Conservation (phyloP, 768 basidiomycete genomes). For the Rhodotorula kratochvilovae region DNA sequence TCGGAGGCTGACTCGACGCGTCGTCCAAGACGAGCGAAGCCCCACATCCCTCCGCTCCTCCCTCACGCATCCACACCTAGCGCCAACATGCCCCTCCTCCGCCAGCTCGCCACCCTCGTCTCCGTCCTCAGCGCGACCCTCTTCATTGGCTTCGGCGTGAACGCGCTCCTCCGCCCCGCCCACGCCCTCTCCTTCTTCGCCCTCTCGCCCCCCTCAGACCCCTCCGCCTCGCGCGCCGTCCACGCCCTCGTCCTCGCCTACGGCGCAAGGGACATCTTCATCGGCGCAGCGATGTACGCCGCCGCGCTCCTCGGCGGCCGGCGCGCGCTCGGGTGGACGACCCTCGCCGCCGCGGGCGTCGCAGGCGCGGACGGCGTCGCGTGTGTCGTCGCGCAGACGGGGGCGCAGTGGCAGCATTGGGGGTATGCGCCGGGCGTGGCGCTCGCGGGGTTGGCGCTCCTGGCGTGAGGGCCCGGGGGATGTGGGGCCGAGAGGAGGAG, state of each 20-base stretch:
- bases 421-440: not conserved
- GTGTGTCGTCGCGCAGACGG: not conserved
- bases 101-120: not conserved
- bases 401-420: not conserved
- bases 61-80: too few relatives aligned
- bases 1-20: too few relatives aligned
- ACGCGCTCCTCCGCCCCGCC: not conserved
- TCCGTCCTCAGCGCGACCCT: not conserved
- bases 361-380: not conserved
- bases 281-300: not conserved
- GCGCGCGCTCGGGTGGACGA: not conserved
- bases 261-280: not conserved
- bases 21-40: too few relatives aligned
- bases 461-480: not conserved
- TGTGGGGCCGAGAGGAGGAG: too few relatives aligned
- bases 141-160: not conserved
- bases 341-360: not conserved
- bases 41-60: too few relatives aligned
- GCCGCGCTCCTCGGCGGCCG: not conserved
- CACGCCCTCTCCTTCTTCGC: not conserved
- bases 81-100: too few relatives aligned
- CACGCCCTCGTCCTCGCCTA: not conserved
- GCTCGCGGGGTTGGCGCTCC: not conserved
- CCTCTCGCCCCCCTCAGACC: not conserved
- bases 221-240: too few relatives aligned